These are phyloP conservation scores for Fusarium brachygibbosum DNA, from an alignment of 2,329 filamentous ascomycete species.

Conservation along the genomic window DNA sequence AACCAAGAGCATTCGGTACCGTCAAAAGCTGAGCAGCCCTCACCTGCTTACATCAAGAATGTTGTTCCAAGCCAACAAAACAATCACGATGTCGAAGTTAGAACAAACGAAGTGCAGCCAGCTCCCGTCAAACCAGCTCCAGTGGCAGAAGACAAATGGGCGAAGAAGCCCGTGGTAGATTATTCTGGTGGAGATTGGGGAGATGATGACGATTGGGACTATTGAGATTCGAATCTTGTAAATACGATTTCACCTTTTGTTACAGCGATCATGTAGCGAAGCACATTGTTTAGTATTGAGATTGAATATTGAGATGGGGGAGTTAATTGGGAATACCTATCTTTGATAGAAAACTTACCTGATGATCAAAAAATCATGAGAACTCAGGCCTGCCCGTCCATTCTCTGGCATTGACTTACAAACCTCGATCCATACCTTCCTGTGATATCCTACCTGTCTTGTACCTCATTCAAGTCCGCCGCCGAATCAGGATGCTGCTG, in stretches of 20 bases:
- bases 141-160: conserved; percentile 42
- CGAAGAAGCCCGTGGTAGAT: conserved; percentile 44
- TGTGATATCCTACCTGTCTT: not conserved
- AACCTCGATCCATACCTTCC: not conserved
- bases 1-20: conserved; percentile 11
- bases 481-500: not conserved
- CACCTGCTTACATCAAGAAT: conserved; percentile 11
- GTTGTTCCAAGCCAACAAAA: conserved; percentile 13
- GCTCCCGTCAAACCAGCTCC: conserved; percentile 3
- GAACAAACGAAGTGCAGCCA: not conserved
- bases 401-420: not conserved
- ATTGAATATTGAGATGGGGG: conserved; percentile 17
- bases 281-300: conserved; percentile 11
- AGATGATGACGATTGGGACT: conserved; percentile 48
- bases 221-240: conserved; percentile 30
- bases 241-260: conserved; percentile 5
- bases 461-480: not conserved
- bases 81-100: not conserved
- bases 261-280: conserved; percentile 28
- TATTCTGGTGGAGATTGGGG: conserved; percentile 49
- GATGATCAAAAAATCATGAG: not conserved
- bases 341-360: conserved; percentile 9
- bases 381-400: not conserved
- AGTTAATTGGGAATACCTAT: conserved; percentile 3
- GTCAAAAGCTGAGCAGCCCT: conserved; percentile 10